Base-by-base conservation (phyloP, 352 stramenopile species). In the Globisporangium echinulatum region DNA sequence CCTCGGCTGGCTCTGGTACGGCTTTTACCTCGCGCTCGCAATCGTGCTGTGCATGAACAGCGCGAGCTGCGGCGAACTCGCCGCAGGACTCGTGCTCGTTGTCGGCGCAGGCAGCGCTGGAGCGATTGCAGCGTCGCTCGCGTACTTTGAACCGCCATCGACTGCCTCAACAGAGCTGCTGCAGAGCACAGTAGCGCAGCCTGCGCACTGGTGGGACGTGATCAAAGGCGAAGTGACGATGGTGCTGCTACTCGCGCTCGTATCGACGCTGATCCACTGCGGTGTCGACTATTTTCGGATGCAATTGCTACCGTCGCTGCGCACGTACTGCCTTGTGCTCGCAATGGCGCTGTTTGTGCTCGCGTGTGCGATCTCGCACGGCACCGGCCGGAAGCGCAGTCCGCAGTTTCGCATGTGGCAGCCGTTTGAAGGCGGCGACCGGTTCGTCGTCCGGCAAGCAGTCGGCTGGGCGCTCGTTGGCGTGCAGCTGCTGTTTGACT, bases 1-100 rank as follows among this genome's bases (percentile, higher is more conserved):
- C 6, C 66, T 86, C 5, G 76, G 76, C 3, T 86, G 76, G 76
- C 62, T 83, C 17, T 86, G 76, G 76, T 86, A 84, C 40, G 71
- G 64, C 0, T 70, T 79, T 46, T 82, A 77, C 57, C 51, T 80
- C 19, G 74, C 70, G 13, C 19, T 72, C 7, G 59, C 65, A 5
- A 67, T 86, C 17, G 53, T 86, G 1, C n/a, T 82, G 17, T 56
- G 59, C 43, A 66, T 84, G 56, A 86, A 86, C 48, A 64, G 64
- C 19, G 57, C 50, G 4, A 53, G 43, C 11, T 68, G 82, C 39
- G 68, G 67, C 0, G 63, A 75, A 5, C 52, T 62, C 2, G 19
- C 70, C 0, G 64, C 62, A 4, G 60, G 67, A 0, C 58, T 80
- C 4, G 67, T 74, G 7, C 62, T 81, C 2, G 40, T 79, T n/a